Percentiles rank a stretch among this genome's conserved stretches.
Conservation (phyloP, 441 rosid genomes). For the Isatis lusitanica region DNA sequence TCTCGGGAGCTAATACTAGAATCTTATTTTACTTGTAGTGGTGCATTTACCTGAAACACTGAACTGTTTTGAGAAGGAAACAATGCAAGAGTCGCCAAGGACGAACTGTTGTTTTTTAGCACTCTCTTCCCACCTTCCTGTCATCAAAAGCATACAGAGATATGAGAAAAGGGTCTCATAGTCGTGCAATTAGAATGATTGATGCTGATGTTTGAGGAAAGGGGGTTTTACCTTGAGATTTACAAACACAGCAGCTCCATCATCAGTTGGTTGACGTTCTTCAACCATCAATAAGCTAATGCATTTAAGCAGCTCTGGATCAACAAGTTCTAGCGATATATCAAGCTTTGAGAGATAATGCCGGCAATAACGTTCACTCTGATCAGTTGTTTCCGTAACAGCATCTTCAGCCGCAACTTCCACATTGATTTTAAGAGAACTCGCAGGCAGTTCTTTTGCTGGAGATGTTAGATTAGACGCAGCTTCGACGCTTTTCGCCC, state of each 20-base stretch:
- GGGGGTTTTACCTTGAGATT: constrained; percentile 60
- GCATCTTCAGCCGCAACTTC: constrained; percentile 48
- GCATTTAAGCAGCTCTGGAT: constrained; percentile 59
- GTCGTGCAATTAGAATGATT: background rate
- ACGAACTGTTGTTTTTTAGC: constrained; percentile 43
- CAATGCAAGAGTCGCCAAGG: constrained; percentile 44
- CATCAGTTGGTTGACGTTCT: constrained; percentile 42
- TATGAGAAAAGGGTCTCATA: background rate
- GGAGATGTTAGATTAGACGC: constrained; percentile 43
- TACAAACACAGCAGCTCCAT: constrained; percentile 48
- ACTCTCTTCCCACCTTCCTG: constrained; percentile 81
- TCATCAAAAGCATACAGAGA: constrained; percentile 3
- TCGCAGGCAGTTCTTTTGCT: constrained; percentile 42
- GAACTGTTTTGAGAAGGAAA: constrained; percentile 58
- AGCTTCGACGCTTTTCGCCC: constrained; percentile 46
- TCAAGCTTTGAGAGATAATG: constrained; percentile 86
- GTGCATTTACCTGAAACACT: constrained; percentile 66
- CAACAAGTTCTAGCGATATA: constrained; percentile 76
- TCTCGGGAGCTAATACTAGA: constrained; percentile 8
- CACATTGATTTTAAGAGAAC: constrained; percentile 36
- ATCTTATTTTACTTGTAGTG: background rate
- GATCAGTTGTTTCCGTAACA: constrained; percentile 38
- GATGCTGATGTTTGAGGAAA: background rate
- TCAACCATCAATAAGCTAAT: constrained; percentile 45
- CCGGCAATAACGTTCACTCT: constrained; percentile 31